A percentile compares a stretch with the other conserved stretches of the same genome.
Conservation (phyloP, 345 rosid genomes). For the Toxicodendron radicans region DNA sequence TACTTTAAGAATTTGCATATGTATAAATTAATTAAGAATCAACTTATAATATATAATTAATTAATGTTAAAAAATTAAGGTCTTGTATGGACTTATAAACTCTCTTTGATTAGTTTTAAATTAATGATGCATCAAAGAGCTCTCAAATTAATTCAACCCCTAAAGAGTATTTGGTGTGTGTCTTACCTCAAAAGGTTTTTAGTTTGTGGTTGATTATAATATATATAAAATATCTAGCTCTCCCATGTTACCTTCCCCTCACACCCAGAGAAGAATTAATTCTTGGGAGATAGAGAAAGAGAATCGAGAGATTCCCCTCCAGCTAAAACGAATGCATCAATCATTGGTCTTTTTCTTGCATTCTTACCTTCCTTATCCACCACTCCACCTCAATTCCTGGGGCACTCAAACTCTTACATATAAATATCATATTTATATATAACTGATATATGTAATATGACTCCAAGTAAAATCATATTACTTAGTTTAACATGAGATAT, state of each 20-base stretch:
- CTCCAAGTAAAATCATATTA: too few species aligned
- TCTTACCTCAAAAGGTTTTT: slow-evolving; percentile 2
- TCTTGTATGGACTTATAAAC: background rate
- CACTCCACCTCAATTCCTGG: slow-evolving; percentile 25
- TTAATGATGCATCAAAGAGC: background rate
- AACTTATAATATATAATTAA: background rate
- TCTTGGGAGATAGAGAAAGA: background rate
- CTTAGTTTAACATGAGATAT: too few species aligned
- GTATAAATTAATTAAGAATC: background rate
- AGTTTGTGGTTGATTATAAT: slow-evolving; percentile 2
- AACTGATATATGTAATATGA: too few species aligned
- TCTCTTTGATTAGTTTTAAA: background rate
- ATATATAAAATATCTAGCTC: background rate
- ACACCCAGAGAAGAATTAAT: background rate
- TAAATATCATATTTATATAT: too few species aligned
- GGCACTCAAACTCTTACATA: background rate
- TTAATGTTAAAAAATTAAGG: background rate
- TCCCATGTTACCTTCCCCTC: slow-evolving; percentile 19
- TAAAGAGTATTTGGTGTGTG: slow-evolving; percentile 8
- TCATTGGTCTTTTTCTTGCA: slow-evolving; percentile 25
- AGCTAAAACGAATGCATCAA: slow-evolving; percentile 41
- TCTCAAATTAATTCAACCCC: background rate
- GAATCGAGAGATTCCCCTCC: slow-evolving; percentile 36
- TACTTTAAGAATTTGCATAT: background rate
- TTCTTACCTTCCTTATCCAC: slow-evolving; percentile 34